Evolutionary conservation across 2,329 filamentous ascomycete genomes (phyloP).

Genomic region (Fonsecaea nubica): DNA sequence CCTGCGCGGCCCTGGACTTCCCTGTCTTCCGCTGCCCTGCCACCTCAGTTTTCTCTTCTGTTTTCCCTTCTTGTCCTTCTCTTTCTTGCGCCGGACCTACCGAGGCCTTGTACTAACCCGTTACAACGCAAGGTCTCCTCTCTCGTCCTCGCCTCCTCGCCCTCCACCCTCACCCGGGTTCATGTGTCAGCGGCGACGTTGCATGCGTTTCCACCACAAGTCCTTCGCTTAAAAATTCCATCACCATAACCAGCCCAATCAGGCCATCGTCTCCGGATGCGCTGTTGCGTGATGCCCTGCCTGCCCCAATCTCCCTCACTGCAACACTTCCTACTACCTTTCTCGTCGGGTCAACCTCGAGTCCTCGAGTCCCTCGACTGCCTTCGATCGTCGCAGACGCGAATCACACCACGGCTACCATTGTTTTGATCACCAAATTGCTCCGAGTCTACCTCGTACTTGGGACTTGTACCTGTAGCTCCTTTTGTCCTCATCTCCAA

Average conservation of each 20-base stretch:
- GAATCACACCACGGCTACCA: background rate
- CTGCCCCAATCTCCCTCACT: constrained; percentile 1
- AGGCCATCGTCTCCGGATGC: constrained; percentile 18
- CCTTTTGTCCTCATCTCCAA: background rate
- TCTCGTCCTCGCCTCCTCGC: background rate
- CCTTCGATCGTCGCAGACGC: background rate
- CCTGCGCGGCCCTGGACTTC: background rate
- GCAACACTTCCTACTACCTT: constrained; percentile 5
- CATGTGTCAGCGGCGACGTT: constrained; percentile 14
- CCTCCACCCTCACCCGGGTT: constrained; percentile 7
- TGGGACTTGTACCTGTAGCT: too few species aligned
- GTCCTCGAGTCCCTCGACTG: background rate
- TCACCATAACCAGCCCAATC: constrained; percentile 14
- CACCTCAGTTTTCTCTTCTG: background rate
- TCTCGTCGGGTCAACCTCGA: background rate
- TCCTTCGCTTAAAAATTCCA: constrained; percentile 3
- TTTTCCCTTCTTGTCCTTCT: background rate
- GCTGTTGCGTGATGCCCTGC: background rate
- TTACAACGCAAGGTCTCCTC: background rate
- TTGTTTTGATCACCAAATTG: background rate
- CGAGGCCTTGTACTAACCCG: background rate
- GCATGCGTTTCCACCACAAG: constrained; percentile 7
- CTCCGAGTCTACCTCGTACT: background rate
- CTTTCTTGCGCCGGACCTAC: background rate
- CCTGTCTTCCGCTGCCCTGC: background rate